Evolutionary conservation across 2,329 filamentous ascomycete species (phyloP).

Genomic region (Colletotrichum tanaceti): DNA sequence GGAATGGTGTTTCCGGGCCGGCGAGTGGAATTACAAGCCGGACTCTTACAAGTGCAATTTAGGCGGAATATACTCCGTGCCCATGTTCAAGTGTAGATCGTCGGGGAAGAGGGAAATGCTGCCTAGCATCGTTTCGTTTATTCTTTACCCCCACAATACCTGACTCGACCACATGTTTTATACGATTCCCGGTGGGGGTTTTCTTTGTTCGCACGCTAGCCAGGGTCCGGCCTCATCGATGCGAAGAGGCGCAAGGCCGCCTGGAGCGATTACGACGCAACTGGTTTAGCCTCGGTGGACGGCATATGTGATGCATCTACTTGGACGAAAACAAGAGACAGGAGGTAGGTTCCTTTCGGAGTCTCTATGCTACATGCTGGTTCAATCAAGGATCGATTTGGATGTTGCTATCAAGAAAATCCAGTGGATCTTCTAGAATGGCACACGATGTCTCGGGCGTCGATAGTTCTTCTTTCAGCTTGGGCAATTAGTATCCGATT

Average conservation of each 20-base stretch:
- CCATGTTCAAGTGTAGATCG: no score
- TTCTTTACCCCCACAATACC: no score
- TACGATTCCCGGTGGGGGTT: no score
- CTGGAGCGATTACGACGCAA: background rate
- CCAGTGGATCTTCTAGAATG: background rate
- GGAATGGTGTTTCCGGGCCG: no score
- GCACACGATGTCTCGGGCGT: background rate
- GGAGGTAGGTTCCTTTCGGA: rapidly evolving
- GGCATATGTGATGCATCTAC: background rate
- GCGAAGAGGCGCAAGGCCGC: background rate
- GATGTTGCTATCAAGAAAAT: background rate
- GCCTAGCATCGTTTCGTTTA: no score
- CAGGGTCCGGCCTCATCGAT: background rate
- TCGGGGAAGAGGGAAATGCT: no score
- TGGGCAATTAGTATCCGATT: no score
- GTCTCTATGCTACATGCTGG: background rate
- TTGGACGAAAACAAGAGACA: no score
- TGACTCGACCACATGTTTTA: no score
- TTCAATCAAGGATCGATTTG: background rate
- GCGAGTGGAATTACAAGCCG: no score
- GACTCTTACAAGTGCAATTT: no score
- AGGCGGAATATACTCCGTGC: no score
- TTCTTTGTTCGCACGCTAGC: background rate
- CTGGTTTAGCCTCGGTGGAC: background rate
- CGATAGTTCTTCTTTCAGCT: background rate